Conservation (phyloP, 2,329 filamentous ascomycete genomes). For the Diaporthe sp. region DNA sequence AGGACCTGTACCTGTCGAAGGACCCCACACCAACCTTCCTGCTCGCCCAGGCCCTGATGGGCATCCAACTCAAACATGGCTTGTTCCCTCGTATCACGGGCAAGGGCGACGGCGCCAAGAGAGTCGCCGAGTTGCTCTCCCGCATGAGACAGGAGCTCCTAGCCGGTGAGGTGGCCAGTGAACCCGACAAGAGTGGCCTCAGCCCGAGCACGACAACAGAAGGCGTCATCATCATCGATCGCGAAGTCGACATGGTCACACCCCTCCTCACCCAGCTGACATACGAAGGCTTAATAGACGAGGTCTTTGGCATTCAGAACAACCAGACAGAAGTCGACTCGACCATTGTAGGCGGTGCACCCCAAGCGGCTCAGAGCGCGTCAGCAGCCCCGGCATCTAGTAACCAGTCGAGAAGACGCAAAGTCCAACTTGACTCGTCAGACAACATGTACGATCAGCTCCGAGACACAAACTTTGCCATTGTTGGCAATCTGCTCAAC, state of each 20-base stretch:
- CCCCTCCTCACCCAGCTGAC: constrained; percentile 93
- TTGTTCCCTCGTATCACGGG: constrained; percentile 95
- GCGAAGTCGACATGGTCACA: constrained; percentile 93
- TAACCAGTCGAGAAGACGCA: constrained; percentile 78
- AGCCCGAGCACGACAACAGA: constrained; percentile 90
- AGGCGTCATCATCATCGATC: constrained; percentile 93
- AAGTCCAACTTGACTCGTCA: constrained; percentile 87
- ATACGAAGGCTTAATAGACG: constrained; percentile 95
- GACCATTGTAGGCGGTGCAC: constrained; percentile 82
- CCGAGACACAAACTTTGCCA: constrained; percentile 93
- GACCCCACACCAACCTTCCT: constrained; percentile 92
- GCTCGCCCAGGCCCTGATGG: constrained; percentile 92
- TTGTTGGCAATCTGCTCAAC: constrained; percentile 89
- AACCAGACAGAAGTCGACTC: constrained; percentile 95
- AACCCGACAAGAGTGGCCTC: constrained; percentile 71
- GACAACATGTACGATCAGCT: constrained; percentile 91
- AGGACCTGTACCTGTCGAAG: constrained; percentile 88
- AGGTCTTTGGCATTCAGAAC: constrained; percentile 90
- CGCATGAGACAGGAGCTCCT: constrained; percentile 92
- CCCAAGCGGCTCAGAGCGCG: constrained; percentile 64
- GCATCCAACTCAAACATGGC: constrained; percentile 89
- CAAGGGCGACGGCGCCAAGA: constrained; percentile 94
- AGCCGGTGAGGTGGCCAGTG: constrained; percentile 79
- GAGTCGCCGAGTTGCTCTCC: constrained; percentile 84
- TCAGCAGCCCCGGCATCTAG: constrained; percentile 65